Base-by-base conservation (phyloP, 176 grass and related monocot genomes). In the Zea mays region DNA sequence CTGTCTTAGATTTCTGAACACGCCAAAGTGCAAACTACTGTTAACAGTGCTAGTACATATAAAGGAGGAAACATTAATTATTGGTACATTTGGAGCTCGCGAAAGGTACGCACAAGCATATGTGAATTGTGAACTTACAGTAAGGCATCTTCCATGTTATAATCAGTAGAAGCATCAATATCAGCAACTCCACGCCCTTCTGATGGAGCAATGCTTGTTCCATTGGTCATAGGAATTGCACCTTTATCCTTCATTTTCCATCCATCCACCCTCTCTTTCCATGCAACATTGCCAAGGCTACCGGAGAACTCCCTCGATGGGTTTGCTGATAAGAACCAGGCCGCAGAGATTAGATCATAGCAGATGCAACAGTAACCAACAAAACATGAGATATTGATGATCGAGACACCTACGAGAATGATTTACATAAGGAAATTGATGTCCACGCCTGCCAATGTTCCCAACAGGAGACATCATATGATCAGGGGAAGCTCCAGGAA, bases 251-350 rank as follows among this genome's bases (percentile, higher is more conserved):
- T 98, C 91, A 94, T 98, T 86, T 98, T 98, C 95, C 95, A 98
- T 16, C 95, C 95, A 92, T 98, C 95, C 71, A 98, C 95, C 77
- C 95, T 98, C 83, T 98, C 95, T 90, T 98, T 98, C 95, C 91
- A 98, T 11, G 91, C 89, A 69, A 92, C 94, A 88, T 94, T 98
- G 40, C 91, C 89, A 74, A 97, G 90, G 81, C 79, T 97, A 35
- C 93, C 93, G 27, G 93, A 92, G 72, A 98, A 98, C 54, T 98
- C 95, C 65, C 95, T 89, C 36, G 95, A 98, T 17, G 91, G 89
- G 50, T 98, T 98, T 61, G 87, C 91, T 98, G 74, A 46, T 46
- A 64, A 47, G 37, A 54, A 79, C 19, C 59, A 82, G 80, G 36
- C 86, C 72, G 52, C 76, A 76, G 3, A 55, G 3, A 82, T 60